Evolutionary conservation across 2,329 filamentous ascomycete species (phyloP).

Genomic region (Cladobotryum protrusum): DNA sequence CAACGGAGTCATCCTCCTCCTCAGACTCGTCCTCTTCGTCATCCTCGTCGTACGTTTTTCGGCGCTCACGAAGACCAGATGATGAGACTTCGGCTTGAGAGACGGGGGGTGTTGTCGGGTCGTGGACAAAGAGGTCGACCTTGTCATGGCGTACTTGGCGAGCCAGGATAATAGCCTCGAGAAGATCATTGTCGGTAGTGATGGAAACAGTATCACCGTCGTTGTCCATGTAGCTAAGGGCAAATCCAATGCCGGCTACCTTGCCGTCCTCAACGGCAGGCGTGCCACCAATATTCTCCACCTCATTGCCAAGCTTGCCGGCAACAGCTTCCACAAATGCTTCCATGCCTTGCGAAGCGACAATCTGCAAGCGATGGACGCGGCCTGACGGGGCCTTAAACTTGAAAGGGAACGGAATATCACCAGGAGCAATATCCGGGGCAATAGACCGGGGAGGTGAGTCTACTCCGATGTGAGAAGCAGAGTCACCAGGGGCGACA

Average conservation of each 20-base stretch:
- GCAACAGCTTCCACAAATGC: slow-evolving; percentile 72
- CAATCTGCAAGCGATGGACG: slow-evolving; percentile 84
- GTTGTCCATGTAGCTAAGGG: slow-evolving; percentile 91
- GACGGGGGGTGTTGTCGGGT: slow-evolving; percentile 84
- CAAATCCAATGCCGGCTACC: slow-evolving; percentile 72
- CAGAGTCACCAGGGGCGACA: slow-evolving; percentile 87
- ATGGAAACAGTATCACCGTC: slow-evolving; percentile 96
- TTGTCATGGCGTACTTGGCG: slow-evolving; percentile 76
- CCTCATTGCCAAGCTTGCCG: slow-evolving; percentile 77
- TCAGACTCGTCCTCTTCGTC: slow-evolving; percentile 55
- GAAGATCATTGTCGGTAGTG: slow-evolving; percentile 86
- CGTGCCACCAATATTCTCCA: slow-evolving; percentile 74
- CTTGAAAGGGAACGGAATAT: slow-evolving; percentile 90
- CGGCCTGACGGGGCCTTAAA: slow-evolving; percentile 96
- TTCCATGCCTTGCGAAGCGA: slow-evolving; percentile 71
- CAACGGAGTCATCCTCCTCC: slow-evolving; percentile 40
- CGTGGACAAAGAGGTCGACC: slow-evolving; percentile 94
- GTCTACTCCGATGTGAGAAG: slow-evolving; percentile 81
- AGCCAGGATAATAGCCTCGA: slow-evolving; percentile 82
- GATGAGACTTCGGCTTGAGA: slow-evolving; percentile 40
- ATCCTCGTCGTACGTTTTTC: slow-evolving; percentile 42
- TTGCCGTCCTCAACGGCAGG: slow-evolving; percentile 74
- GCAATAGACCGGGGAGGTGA: slow-evolving; percentile 65
- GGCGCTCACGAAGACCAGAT: slow-evolving; percentile 44
- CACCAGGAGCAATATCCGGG: slow-evolving; percentile 53